Evolutionary conservation across 2,329 filamentous ascomycete species (phyloP).

Genomic region (Bretziella fagacearum): DNA sequence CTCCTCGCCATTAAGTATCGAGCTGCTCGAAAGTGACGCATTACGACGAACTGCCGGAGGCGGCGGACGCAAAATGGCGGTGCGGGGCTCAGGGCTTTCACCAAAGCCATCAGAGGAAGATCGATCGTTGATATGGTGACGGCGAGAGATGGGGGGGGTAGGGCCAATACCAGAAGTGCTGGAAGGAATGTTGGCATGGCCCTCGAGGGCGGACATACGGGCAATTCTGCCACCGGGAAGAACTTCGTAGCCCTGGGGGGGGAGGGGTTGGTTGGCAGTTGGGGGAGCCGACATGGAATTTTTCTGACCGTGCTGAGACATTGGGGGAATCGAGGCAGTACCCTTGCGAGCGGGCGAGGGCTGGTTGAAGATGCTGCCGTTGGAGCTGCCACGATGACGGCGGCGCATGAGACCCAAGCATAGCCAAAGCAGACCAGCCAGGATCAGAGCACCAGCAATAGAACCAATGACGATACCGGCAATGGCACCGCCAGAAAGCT

Average conservation of each 20-base stretch:
- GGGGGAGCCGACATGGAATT: constrained; percentile 13
- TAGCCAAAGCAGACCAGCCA: constrained; percentile 54
- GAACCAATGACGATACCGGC: constrained; percentile 80
- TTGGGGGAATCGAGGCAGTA: constrained; percentile 25
- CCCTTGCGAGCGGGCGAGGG: constrained; percentile 54
- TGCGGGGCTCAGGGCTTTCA: constrained; percentile 52
- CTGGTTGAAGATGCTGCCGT: constrained; percentile 67
- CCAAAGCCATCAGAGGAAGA: constrained; percentile 58
- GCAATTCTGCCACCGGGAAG: constrained; percentile 80
- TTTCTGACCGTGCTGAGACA: constrained; percentile 17
- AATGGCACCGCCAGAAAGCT: constrained; percentile 68
- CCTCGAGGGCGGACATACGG: constrained; percentile 87
- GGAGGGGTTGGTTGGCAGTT: constrained; percentile 11
- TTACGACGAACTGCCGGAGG: constrained; percentile 48
- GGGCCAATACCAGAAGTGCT: constrained; percentile 9
- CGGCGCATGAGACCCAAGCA: constrained; percentile 37
- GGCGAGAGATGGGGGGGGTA: constrained; percentile 11
- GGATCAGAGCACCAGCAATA: constrained; percentile 49
- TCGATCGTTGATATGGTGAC: constrained; percentile 32
- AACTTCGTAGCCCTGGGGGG: constrained; percentile 47
- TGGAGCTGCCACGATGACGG: constrained; percentile 43
- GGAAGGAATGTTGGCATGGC: constrained; percentile 44
- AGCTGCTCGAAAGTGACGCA: constrained; percentile 79
- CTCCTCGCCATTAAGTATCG: constrained; percentile 53
- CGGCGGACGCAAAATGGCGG: constrained; percentile 39